These are phyloP conservation scores for Trametes cingulata DNA, from an alignment of 768 basidiomycete species.

Conservation along the genomic window DNA sequence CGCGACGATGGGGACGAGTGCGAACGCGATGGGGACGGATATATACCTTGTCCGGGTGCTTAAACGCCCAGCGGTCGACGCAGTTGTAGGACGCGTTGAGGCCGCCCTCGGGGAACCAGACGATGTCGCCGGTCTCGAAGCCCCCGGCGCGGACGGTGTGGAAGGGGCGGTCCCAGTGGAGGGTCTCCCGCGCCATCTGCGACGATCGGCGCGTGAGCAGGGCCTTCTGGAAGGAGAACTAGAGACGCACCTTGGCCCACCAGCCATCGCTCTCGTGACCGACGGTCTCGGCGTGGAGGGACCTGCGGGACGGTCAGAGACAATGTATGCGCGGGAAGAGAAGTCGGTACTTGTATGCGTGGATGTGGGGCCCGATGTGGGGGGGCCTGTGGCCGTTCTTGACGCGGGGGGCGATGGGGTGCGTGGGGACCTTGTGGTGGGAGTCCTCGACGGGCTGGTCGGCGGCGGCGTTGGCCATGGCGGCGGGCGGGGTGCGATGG, in stretches of 20 bases:
- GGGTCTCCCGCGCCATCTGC: constrained; percentile 69
- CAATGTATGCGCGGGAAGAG: constrained; percentile 27
- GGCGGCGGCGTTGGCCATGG: constrained; percentile 23
- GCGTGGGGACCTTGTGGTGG: constrained; percentile 38
- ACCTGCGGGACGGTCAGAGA: constrained; percentile 16
- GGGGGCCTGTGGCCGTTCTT: constrained; percentile 62
- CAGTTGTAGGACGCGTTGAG: constrained; percentile 96
- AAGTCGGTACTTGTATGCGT: constrained; percentile 54
- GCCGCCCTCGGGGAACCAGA: constrained; percentile 96
- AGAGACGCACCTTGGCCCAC: constrained; percentile 72
- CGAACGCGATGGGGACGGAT: background rate
- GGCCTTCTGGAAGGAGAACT: constrained; percentile 3
- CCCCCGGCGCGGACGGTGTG: constrained; percentile 79
- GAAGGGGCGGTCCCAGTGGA: constrained; percentile 91
- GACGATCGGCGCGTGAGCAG: background rate
- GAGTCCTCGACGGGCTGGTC: constrained; percentile 23
- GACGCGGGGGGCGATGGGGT: constrained; percentile 80
- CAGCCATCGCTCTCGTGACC: constrained; percentile 79
- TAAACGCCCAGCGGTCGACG: constrained; percentile 94
- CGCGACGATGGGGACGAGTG: background rate
- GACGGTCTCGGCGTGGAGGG: constrained; percentile 66
- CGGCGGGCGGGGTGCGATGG: background rate
- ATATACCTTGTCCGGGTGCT: constrained; percentile 74
- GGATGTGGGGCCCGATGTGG: constrained; percentile 76
- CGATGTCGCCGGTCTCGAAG: constrained; percentile 84